A percentile compares a stretch with the other conserved stretches of the same genome.
These are phyloP conservation scores for Paulownia fortunei DNA, from an alignment of 257 asterid species.

Conservation along the genomic window DNA sequence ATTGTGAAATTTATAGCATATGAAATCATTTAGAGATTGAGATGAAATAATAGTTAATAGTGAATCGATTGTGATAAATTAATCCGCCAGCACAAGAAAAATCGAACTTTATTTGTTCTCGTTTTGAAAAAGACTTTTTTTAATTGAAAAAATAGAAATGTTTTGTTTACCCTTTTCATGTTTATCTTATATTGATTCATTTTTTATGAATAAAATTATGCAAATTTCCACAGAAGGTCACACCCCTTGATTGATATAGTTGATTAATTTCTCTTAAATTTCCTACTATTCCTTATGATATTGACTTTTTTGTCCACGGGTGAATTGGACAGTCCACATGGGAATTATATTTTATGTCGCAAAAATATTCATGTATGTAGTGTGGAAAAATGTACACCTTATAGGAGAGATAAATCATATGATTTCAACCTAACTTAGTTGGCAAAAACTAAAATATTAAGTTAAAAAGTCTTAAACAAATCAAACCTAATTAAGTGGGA, in stretches of 20 bases:
- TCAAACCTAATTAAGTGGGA: no score
- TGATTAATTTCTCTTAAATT: background rate
- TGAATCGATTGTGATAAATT: background rate
- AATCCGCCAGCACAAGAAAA: background rate
- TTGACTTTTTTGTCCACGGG: background rate
- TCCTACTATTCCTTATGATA: background rate
- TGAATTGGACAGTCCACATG: background rate
- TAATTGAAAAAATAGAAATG: background rate
- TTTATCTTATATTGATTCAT: background rate
- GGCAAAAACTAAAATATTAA: background rate
- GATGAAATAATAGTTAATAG: background rate
- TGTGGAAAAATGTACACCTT: background rate
- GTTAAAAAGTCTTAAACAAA: background rate
- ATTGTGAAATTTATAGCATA: no score
- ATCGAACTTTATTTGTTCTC: background rate
- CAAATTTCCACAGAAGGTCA: background rate
- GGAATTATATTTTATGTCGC: background rate
- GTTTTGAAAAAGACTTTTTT: background rate
- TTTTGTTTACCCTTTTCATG: background rate
- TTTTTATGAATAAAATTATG: background rate
- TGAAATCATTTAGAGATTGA: background rate
- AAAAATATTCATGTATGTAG: background rate
- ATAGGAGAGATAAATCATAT: background rate
- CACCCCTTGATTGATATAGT: background rate
- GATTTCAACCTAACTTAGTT: background rate